phyloP scores from a whole-genome alignment of 1,139 yeast genomes.

The Sugiyamaella sp. region DNA sequence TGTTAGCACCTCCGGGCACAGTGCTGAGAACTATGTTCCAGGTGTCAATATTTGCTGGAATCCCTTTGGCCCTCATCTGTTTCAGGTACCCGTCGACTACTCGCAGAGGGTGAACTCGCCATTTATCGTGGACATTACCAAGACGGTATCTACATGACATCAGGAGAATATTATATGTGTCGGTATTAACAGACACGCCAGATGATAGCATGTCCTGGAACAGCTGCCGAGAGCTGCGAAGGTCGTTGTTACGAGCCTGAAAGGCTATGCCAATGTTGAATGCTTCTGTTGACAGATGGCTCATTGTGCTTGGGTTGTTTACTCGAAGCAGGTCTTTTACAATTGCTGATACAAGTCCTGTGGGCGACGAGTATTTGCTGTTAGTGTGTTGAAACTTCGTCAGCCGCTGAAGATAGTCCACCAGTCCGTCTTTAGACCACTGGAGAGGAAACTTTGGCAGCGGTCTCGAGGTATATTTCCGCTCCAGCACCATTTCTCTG shows the following conservation, averaged over 20 bases:
- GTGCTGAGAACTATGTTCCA: slow-evolving; percentile 43
- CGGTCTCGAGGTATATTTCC: slow-evolving; percentile 19
- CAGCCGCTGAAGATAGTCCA: slow-evolving; percentile 21
- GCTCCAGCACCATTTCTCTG: slow-evolving; percentile 4
- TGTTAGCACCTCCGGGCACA: slow-evolving; percentile 30
- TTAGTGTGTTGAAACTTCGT: slow-evolving; percentile 23
- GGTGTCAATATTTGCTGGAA: slow-evolving; percentile 45
- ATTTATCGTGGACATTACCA: slow-evolving; percentile 39
- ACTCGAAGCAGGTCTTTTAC: slow-evolving; percentile 48
- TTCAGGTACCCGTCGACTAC: slow-evolving; percentile 31
- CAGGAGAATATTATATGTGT: slow-evolving; percentile 50
- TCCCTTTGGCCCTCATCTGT: slow-evolving; percentile 39
- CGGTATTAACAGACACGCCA: slow-evolving; percentile 45
- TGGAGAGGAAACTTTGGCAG: slow-evolving; percentile 25
- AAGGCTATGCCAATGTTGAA: slow-evolving; percentile 52
- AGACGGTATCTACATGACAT: slow-evolving; percentile 34
- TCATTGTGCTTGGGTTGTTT: slow-evolving; percentile 43
- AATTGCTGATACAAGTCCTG: slow-evolving; percentile 25
- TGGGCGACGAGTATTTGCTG: slow-evolving; percentile 19
- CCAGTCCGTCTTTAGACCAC: slow-evolving; percentile 24
- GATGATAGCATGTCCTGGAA: slow-evolving; percentile 47
- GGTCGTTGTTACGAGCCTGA: slow-evolving; percentile 44
- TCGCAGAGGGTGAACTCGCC: slow-evolving; percentile 38
- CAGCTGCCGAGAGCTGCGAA: slow-evolving; percentile 49
- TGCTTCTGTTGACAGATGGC: slow-evolving; percentile 42